Percentiles rank a stretch among this genome's conserved stretches.
phyloP scores from a whole-genome alignment of 2,329 filamentous ascomycete species.

The Huntiella abstrusa region DNA sequence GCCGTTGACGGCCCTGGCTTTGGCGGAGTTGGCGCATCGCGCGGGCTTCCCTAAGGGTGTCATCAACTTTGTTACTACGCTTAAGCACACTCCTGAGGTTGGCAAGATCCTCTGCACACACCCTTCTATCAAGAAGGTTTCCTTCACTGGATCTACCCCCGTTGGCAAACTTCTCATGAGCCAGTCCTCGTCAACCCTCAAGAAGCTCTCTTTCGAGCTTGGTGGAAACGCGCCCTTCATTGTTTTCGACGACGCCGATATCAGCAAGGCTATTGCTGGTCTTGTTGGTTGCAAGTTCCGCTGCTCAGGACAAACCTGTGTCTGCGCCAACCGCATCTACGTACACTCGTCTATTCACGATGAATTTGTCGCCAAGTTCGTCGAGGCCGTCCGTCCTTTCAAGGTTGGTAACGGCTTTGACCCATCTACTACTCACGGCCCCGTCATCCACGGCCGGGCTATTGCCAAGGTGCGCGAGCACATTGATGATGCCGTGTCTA shows the following conservation, averaged over 20 bases:
- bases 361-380: conserved; percentile 29
- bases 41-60: conserved; percentile 78
- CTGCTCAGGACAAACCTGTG: conserved; percentile 53
- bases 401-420: conserved; percentile 38
- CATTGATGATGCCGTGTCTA: conserved; percentile 41
- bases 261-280: conserved; percentile 46
- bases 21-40: conserved; percentile 65
- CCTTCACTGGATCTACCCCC: conserved; percentile 45
- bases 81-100: conserved; percentile 58
- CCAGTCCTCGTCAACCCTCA: conserved; percentile 47
- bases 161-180: conserved; percentile 40
- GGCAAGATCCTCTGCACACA: conserved; percentile 34
- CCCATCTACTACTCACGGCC: conserved; percentile 37
- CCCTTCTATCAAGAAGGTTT: conserved; percentile 42
- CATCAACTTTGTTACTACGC: conserved; percentile 64
- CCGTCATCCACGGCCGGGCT: conserved; percentile 46
- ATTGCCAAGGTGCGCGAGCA: conserved; percentile 42
- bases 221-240: conserved; percentile 61
- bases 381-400: conserved; percentile 35
- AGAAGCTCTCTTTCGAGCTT: conserved; percentile 57
- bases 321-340: conserved; percentile 42
- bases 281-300: conserved; percentile 54
- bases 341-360: conserved; percentile 42
- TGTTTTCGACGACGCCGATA: conserved; percentile 54
- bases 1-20: conserved; percentile 67